Conservation (phyloP, 495 filamentous ascomycete genomes). For the Xeromyces bisporus region DNA sequence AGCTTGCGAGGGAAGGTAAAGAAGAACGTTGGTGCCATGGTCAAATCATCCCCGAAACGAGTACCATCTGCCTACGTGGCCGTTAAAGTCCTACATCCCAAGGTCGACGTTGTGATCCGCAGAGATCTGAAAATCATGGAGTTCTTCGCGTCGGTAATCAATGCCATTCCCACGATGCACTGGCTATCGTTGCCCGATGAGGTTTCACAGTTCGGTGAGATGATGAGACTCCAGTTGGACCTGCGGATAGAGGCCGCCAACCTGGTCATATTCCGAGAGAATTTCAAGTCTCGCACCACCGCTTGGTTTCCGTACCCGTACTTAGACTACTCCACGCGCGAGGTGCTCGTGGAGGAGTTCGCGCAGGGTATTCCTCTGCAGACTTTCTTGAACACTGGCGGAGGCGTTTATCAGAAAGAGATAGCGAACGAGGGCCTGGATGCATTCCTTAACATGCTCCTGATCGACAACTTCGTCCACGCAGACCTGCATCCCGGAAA, state of each 20-base stretch:
- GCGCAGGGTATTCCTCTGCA: constrained; percentile 84
- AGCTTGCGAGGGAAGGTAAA: constrained; percentile 50
- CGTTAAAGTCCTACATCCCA: constrained; percentile 89
- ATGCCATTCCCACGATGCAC: constrained; percentile 84
- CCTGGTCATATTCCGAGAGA: constrained; percentile 68
- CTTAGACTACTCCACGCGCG: constrained; percentile 71
- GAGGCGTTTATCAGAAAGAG: constrained; percentile 81
- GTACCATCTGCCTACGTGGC: constrained; percentile 90
- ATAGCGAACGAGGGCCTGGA: constrained; percentile 93
- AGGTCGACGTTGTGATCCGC: constrained; percentile 72
- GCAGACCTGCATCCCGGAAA: constrained; percentile 98
- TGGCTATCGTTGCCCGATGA: constrained; percentile 96
- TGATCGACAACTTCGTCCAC: constrained; percentile 96
- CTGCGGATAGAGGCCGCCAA: constrained; percentile 90
- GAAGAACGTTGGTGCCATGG: constrained; percentile 67
- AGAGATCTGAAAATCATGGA: constrained; percentile 86
- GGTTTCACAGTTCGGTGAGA: constrained; percentile 83
- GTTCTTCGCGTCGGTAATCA: constrained; percentile 76
- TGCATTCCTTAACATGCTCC: constrained; percentile 93
- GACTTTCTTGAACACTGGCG: constrained; percentile 78
- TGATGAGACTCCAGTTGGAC: constrained; percentile 96
- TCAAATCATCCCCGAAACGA: constrained; percentile 70
- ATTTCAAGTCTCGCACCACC: constrained; percentile 78
- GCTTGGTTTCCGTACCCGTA: constrained; percentile 96
- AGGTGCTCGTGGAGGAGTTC: constrained; percentile 91